These are phyloP conservation scores for Serendipita indica DNA, from an alignment of 768 basidiomycete genomes.

Conservation along the genomic window DNA sequence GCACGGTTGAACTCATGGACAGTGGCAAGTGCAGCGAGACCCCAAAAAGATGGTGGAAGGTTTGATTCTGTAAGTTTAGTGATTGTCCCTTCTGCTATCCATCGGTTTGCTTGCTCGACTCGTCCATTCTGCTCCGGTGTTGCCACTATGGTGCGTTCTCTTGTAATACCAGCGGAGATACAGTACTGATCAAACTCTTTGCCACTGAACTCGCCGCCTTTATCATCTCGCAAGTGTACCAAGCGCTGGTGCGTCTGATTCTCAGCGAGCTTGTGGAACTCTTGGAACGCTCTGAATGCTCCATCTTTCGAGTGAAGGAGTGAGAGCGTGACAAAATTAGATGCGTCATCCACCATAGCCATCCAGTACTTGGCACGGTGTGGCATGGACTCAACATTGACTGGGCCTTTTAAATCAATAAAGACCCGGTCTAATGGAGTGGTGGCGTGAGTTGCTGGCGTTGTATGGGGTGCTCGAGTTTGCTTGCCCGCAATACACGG, in stretches of 20 bases:
- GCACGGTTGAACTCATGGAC: slow-evolving; percentile 14
- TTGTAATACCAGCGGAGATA: neutral
- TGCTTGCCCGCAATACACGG: slow-evolving; percentile 29
- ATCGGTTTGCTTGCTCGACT: slow-evolving; percentile 1
- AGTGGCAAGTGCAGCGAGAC: slow-evolving; percentile 12
- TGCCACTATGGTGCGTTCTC: neutral
- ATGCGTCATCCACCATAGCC: slow-evolving; percentile 3
- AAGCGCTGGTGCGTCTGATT: neutral
- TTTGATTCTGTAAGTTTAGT: slow-evolving; percentile 16
- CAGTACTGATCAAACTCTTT: neutral
- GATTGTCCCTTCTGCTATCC: slow-evolving; percentile 7
- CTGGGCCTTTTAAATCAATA: slow-evolving; percentile 23
- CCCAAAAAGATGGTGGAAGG: slow-evolving; percentile 15
- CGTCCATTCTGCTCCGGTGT: slow-evolving; percentile 5
- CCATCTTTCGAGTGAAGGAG: neutral
- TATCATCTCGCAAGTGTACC: neutral
- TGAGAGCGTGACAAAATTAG: neutral
- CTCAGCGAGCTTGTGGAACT: neutral
- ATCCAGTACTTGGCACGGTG: slow-evolving; percentile 4
- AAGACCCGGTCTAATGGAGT: slow-evolving; percentile 19
- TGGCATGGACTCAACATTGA: slow-evolving; percentile 5
- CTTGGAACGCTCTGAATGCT: neutral
- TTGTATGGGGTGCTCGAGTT: slow-evolving; percentile 17
- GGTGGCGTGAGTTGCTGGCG: slow-evolving; percentile 12
- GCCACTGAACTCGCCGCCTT: slow-evolving; percentile 5